Percentiles rank a stretch among this genome's conserved stretches.
Conservation (phyloP, 1,139 yeast genomes). For the Yamadazyma trypodendri region DNA sequence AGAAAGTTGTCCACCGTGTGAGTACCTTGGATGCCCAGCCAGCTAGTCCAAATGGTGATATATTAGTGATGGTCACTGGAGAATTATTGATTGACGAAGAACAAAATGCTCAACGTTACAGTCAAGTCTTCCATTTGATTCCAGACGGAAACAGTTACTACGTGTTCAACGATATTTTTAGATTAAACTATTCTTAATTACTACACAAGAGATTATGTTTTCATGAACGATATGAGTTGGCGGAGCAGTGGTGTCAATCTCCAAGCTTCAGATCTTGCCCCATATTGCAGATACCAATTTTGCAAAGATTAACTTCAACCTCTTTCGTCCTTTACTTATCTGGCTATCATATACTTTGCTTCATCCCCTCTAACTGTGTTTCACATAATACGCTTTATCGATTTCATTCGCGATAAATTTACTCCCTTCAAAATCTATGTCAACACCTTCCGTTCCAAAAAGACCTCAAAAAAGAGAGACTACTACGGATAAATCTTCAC, state of each 20-base stretch:
- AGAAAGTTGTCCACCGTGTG: slow-evolving; percentile 88
- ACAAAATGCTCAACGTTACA: slow-evolving; percentile 90
- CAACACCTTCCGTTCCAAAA: slow-evolving; percentile 20
- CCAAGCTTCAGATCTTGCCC: too few species aligned
- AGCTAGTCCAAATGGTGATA: slow-evolving; percentile 90
- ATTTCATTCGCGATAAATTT: slow-evolving; percentile 4
- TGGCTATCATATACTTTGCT: too few species aligned
- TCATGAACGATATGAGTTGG: too few species aligned
- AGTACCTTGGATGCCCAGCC: slow-evolving; percentile 98
- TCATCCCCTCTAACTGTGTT: too few species aligned
- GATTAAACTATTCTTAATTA: slow-evolving; percentile 72
- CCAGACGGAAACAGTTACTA: slow-evolving; percentile 91
- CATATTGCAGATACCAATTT: too few species aligned
- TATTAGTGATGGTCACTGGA: slow-evolving; percentile 97
- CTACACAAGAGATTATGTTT: neutral
- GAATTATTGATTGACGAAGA: slow-evolving; percentile 91
- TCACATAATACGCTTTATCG: neutral
- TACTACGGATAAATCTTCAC: neutral
- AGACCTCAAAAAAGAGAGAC: slow-evolving; percentile 17
- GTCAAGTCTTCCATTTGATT: slow-evolving; percentile 94
- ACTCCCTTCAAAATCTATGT: slow-evolving; percentile 1
- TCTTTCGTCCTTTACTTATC: too few species aligned
- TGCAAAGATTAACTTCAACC: too few species aligned
- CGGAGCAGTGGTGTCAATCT: too few species aligned
- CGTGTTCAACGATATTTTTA: slow-evolving; percentile 94